Evolutionary conservation across 2,329 filamentous ascomycete genomes (phyloP).

Genomic region (Coniella lustricola): DNA sequence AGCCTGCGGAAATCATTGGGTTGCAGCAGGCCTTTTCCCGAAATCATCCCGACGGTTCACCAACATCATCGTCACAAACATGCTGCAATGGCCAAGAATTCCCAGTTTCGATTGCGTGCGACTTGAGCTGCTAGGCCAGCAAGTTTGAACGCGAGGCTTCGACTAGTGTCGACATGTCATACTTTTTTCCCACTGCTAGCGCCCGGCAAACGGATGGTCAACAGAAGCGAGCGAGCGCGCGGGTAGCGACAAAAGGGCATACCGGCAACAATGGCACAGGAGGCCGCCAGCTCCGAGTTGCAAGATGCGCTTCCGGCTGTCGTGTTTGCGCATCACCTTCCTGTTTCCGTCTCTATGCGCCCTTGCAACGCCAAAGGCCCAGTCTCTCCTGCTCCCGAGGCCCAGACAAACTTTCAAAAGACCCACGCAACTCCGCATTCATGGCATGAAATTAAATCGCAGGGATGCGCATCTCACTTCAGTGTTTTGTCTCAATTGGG

Average conservation of each 20-base stretch:
- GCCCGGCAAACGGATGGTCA: too few relatives aligned
- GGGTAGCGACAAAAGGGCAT: background rate
- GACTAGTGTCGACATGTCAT: slow-evolving; percentile 8
- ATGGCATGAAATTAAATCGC: slow-evolving; percentile 25
- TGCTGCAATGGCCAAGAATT: background rate
- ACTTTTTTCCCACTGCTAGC: too few relatives aligned
- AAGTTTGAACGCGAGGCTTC: background rate
- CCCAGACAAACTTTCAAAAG: slow-evolving; percentile 8
- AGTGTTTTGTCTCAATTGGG: slow-evolving; percentile 21
- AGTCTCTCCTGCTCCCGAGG: slow-evolving; percentile 9
- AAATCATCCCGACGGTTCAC: background rate
- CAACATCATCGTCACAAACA: background rate
- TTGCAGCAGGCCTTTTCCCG: background rate
- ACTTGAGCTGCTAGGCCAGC: background rate
- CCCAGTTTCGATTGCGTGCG: background rate
- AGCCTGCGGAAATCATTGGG: slow-evolving; percentile 14
- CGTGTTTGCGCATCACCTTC: background rate
- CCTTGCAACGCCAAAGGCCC: background rate
- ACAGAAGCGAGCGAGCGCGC: background rate
- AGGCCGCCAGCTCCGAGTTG: background rate
- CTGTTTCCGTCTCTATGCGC: background rate
- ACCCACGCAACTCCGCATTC: slow-evolving; percentile 25
- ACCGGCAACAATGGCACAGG: background rate
- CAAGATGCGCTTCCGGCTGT: background rate
- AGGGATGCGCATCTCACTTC: slow-evolving; percentile 28